Base-by-base conservation (phyloP, 2,329 filamentous ascomycete species). In the Monilinia fructigena region DNA sequence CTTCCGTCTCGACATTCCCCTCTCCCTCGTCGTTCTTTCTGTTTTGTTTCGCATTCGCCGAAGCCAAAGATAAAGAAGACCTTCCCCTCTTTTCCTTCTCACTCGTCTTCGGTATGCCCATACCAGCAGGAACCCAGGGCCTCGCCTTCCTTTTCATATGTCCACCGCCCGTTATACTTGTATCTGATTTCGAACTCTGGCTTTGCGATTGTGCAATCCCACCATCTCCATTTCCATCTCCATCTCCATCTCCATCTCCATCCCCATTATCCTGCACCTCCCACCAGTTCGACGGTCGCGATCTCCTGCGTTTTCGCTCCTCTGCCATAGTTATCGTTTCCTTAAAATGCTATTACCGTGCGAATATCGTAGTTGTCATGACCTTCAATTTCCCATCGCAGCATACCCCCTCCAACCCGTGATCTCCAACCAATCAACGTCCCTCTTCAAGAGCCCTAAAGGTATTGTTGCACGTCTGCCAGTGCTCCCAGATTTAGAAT, bases 251-350 rank as follows among this genome's bases (percentile, higher is more conserved):
- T 16, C 12, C 23, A 42, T 54, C 23, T 28, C 20, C 38, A 42
- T 26, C 38, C 1, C 23, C 52, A 31, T 40, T 38, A n/a, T n/a
- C 55, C 10, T 31, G 40, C 12, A 68, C 72, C 52, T 68, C 71
- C 74, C 73, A 75, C 71, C 70, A 75, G 8, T 72, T 69, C 55
- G 71, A 72, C 12, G 74, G 73, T 20, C 68, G 68, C 11, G 67
- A 70, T n/a, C 73, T 71, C 55, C 72, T 70, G 48, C 74, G 69
- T 55, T 74, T 75, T 50, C 31, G 28, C 38, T 38, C 28, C 16
- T 61, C 58, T 50, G 58, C 45, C 58, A 61, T 52, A 70, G 61
- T 16, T 70, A 54, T 62, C 23, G 53, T 45, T 35, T 31, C 26
- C 20, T 35, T 42, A 18, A n/a, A n/a, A 59, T 10, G 10, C 35